A percentile compares a stretch with the other conserved stretches of the same genome.
phyloP scores from a whole-genome alignment of 768 basidiomycete genomes.

The Austroboletus eburneus region DNA sequence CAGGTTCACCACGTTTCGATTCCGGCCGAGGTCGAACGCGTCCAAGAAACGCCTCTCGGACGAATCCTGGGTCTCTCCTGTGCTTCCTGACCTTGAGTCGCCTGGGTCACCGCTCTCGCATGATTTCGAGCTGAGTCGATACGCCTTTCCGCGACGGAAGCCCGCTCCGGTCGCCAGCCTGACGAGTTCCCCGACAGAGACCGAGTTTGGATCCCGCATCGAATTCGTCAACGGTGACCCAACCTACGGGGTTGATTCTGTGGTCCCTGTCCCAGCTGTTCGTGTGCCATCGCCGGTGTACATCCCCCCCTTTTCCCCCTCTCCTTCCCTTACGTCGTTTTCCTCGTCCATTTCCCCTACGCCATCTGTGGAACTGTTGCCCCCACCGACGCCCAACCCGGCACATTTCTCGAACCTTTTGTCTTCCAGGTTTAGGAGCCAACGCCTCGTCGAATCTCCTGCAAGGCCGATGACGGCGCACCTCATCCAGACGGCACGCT shows the following conservation, averaged over 20 bases:
- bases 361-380: slow-evolving; percentile 13
- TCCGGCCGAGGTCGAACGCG: background rate
- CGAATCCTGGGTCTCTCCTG: slow-evolving; percentile 24
- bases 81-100: slow-evolving; percentile 4
- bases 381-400: background rate
- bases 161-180: slow-evolving; percentile 17
- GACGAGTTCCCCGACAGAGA: slow-evolving; percentile 16
- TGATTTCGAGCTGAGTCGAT: slow-evolving; percentile 10
- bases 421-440: slow-evolving; percentile 17
- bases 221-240: background rate
- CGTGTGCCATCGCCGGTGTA: slow-evolving; percentile 22
- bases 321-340: slow-evolving; percentile 8
- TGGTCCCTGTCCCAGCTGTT: slow-evolving; percentile 7
- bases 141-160: slow-evolving; percentile 10
- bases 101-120: slow-evolving; percentile 10
- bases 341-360: slow-evolving; percentile 13
- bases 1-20: slow-evolving; percentile 2
- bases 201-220: slow-evolving; percentile 15
- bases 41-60: slow-evolving; percentile 23
- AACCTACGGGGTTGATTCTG: background rate
- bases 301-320: slow-evolving; percentile 18
- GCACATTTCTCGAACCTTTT: slow-evolving; percentile 20
- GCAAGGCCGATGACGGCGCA: slow-evolving; percentile 14
- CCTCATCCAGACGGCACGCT: slow-evolving; percentile 15
- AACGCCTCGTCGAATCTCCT: slow-evolving; percentile 3